Base-by-base conservation (phyloP, 2,329 filamentous ascomycete genomes). In the Clonostachys rosea region DNA sequence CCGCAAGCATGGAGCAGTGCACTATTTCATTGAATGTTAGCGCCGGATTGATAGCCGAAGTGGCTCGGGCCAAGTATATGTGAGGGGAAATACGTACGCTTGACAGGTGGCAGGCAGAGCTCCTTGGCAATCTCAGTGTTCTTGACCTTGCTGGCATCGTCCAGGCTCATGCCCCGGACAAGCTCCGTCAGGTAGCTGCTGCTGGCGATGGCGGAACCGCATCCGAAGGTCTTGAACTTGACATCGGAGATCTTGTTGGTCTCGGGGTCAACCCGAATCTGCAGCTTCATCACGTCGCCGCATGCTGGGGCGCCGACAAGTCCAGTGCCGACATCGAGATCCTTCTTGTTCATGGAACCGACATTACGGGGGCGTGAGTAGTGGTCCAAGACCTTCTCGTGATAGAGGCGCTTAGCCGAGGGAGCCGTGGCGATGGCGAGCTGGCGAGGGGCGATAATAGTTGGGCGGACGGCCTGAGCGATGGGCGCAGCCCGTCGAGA, bases 91-190 rank as follows among this genome's bases (percentile, higher is more conserved):
- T 39, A 82, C 85, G 69, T 73, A 91, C 88, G 70, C 74, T 95
- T 95, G 44, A 95, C 89, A 51, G 90, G 89, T 35, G 89, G 90
- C 61, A 94, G 70, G 63, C 89, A 94, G 48, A 96, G 76, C 73
- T 99, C 95, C 76, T 95, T 95, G 36, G 94, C 94, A 64, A 99
- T 99, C 71, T 99, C 91, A 5, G 92, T 96, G 72, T 99, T 99
- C 74, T 90, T 87, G 59, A 99, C 89, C 72, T 87, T 86, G 47
- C 85, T 84, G 34, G 95, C 94, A 66, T 99, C 90, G 59, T 99
- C 94, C 55, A 99, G 54, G 56, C 69, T 95, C 92, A 97, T 99
- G 51, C 94, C 94, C 54, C 90, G 83, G 53, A 99, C 91, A 50
- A 99, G 76, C 70, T 96, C 91, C 2, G 94, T 99, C 59, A 99